These are phyloP conservation scores for Petunia hybrid DNA, from an alignment of 305 asterid genomes.

Conservation along the genomic window DNA sequence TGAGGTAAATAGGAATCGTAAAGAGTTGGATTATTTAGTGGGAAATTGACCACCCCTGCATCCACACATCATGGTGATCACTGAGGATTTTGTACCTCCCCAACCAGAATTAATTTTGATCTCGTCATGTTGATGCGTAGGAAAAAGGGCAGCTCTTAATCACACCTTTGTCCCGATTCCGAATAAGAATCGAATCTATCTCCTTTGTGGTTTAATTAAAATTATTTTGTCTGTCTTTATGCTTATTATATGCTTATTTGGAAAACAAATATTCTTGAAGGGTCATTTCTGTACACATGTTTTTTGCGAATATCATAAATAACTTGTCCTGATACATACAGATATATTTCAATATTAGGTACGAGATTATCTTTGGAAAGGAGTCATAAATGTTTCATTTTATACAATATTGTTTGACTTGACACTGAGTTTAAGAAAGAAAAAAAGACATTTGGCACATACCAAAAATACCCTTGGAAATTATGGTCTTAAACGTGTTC, in stretches of 20 bases:
- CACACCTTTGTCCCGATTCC: background rate
- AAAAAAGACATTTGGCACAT: too few species aligned
- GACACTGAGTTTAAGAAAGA: too few species aligned
- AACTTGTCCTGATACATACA: background rate
- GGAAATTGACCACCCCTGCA: background rate
- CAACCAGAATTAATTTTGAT: background rate
- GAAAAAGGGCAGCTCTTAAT: background rate
- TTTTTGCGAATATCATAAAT: background rate
- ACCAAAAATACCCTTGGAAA: too few species aligned
- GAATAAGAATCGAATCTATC: background rate
- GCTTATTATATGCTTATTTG: background rate
- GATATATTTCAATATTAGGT: background rate
- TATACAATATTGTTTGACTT: too few species aligned
- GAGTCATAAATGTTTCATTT: background rate
- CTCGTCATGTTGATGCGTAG: background rate
- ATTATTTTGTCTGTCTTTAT: background rate
- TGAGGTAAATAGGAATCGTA: background rate
- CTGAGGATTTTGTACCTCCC: background rate
- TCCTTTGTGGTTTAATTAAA: background rate
- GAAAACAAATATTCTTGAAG: background rate
- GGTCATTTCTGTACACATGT: background rate
- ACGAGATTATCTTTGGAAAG: background rate
- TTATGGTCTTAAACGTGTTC: too few species aligned
- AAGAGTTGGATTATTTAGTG: background rate
- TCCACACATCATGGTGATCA: background rate